Percentiles rank a stretch among this genome's conserved stretches.
phyloP scores from a whole-genome alignment of 1,284 basidiomycete genomes.

The Cerioporus squamosus region DNA sequence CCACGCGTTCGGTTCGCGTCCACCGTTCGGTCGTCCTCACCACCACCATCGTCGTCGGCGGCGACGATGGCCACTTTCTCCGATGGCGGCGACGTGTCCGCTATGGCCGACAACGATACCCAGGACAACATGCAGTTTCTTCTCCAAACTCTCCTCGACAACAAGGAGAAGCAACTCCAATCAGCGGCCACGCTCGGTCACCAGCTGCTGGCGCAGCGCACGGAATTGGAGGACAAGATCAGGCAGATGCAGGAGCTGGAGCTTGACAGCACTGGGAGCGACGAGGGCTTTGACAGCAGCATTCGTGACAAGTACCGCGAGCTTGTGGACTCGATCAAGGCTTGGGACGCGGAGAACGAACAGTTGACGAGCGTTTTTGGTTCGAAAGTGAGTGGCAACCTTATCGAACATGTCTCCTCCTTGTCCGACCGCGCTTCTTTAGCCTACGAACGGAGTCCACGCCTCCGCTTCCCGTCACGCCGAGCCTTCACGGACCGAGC shows the following conservation, averaged over 20 bases:
- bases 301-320: conserved; percentile 76
- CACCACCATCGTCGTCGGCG: conserved; percentile 28
- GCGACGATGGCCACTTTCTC: conserved; percentile 41
- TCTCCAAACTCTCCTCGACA: conserved; percentile 82
- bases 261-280: conserved; percentile 56
- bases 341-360: conserved; percentile 87
- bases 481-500: conserved; percentile 47
- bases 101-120: conserved; percentile 44
- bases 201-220: conserved; percentile 88
- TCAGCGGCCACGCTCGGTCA: conserved; percentile 90
- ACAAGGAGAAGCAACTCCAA: conserved; percentile 89
- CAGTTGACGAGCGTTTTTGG: conserved; percentile 76
- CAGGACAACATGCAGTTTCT: conserved; percentile 72
- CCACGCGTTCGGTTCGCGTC: conserved; percentile 5
- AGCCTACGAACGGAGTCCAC: conserved; percentile 41
- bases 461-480: conserved; percentile 34
- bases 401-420: conserved; percentile 22
- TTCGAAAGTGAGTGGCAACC: conserved; percentile 55
- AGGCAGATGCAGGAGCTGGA: conserved; percentile 75
- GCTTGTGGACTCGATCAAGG: conserved; percentile 74
- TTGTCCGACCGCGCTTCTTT: conserved; percentile 1
- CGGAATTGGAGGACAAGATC: conserved; percentile 88
- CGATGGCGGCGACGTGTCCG: conserved; percentile 37
- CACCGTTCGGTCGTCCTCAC: conserved; percentile 7
- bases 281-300: conserved; percentile 46